Base-by-base conservation (phyloP, 2,329 filamentous ascomycete genomes). In the Neophaeococcomyces mojaviensis region DNA sequence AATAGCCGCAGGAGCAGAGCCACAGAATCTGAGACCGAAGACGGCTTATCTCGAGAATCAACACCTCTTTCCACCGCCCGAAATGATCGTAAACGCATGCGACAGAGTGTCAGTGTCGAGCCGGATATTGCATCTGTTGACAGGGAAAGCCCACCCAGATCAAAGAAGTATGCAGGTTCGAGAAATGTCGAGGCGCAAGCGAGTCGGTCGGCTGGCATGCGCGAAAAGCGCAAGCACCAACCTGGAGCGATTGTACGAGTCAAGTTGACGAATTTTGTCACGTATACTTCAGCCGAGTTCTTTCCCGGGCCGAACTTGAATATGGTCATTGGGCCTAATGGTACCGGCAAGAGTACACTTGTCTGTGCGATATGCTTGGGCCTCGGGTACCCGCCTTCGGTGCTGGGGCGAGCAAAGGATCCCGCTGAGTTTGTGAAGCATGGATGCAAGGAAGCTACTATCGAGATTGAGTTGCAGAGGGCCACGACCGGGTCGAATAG, bases 321-420 rank as follows among this genome's bases (percentile, higher is more conserved):
- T 63, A 97, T 98, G 90, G 83, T 98, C 44, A 95, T 98, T 56
- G 92, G 92, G 0, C 92, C 92, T n/a, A 98, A 98, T 59, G 92
- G 92, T 28, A 97, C 92, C 0, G 92, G 92, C 46, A 98, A 98
- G 68, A 97, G 90, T 67, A 96, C 92, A 0, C 74, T 98, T 20
- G 90, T 98, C 35, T 98, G 92, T 66, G 92, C 92, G 36, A 94
- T 98, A 55, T 97, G 92, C 60, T 69, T 98, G 12, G 92, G 92
- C 2, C 70, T 98, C 20, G 92, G 92, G 39, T 96, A 84, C 73
- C 78, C 80, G 26, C 81, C 89, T 19, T 79, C 66, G 61, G 73
- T 74, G 68, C 76, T 98, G 13, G 92, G 90, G 13, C 82, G 92
- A 50, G 88, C 89, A 5, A 88, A 85, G 58, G 81, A 88, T 12